Conservation (phyloP, 768 basidiomycete species). For the Mycena floridula region DNA sequence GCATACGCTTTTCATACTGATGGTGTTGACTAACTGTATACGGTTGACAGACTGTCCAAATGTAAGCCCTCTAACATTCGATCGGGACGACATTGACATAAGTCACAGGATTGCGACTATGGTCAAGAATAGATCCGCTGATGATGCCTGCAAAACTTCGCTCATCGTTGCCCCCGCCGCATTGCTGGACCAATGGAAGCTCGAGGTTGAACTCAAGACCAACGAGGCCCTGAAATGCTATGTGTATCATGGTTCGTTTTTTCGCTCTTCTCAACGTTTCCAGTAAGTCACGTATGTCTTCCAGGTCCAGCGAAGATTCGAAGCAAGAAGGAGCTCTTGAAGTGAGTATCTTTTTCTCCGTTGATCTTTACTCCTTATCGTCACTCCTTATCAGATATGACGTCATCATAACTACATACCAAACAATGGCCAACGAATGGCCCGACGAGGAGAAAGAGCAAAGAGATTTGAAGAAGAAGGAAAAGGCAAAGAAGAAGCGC, state of each 20-base stretch:
- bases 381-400: conserved; percentile 50
- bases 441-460: conserved; percentile 46
- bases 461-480: conserved; percentile 39
- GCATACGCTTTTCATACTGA: background rate
- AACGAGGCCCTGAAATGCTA: conserved; percentile 40
- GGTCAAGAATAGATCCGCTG: conserved; percentile 42
- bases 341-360: too few species aligned
- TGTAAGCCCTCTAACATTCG: conserved; percentile 20
- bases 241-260: conserved; percentile 53
- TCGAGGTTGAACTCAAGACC: conserved; percentile 54
- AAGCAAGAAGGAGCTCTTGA: conserved; percentile 42
- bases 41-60: conserved; percentile 38
- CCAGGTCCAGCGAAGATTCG: conserved; percentile 41
- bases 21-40: background rate
- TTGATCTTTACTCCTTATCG: too few species aligned
- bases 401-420: conserved; percentile 54
- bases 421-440: conserved; percentile 56
- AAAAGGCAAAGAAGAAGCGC: conserved; percentile 20
- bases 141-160: conserved; percentile 52
- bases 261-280: background rate
- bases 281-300: background rate
- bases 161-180: conserved; percentile 65
- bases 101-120: conserved; percentile 50
- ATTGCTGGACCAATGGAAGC: conserved; percentile 61
- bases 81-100: conserved; percentile 1